phyloP scores from a whole-genome alignment of 805 yeast genomes.

The Alloascoidea hylecoeti region DNA sequence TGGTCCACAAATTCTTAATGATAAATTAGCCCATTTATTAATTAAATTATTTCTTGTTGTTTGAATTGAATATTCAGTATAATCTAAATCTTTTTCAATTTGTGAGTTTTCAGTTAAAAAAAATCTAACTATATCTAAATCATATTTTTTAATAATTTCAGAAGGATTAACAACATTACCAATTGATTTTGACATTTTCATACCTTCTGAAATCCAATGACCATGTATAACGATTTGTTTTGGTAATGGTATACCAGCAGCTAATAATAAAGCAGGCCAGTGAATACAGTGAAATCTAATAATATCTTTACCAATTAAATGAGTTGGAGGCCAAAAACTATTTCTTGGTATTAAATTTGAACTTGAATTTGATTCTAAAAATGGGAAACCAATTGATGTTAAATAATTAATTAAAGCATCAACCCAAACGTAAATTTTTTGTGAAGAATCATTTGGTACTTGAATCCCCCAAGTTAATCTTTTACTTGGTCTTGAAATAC shows the following conservation, averaged over 20 bases:
- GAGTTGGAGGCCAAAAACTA: constrained; percentile 45
- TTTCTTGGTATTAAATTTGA: constrained; percentile 9
- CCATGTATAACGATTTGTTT: constrained; percentile 74
- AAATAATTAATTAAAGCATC: constrained; percentile 85
- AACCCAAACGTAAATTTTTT: constrained; percentile 89
- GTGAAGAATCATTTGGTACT: constrained; percentile 70
- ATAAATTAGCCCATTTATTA: constrained; percentile 73
- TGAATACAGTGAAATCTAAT: constrained; percentile 77
- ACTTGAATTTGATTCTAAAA: constrained; percentile 10
- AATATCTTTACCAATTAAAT: constrained; percentile 87
- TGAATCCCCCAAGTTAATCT: constrained; percentile 82
- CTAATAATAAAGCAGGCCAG: constrained; percentile 89
- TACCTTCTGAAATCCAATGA: constrained; percentile 85
- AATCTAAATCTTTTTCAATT: constrained; percentile 68
- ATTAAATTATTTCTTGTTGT: constrained; percentile 43
- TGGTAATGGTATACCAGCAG: constrained; percentile 64
- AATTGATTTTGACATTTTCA: constrained; percentile 84
- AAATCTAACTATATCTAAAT: constrained; percentile 47
- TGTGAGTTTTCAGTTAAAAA: constrained; percentile 66
- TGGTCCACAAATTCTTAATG: constrained; percentile 58
- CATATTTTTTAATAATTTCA: constrained; percentile 45
- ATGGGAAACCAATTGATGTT: constrained; percentile 55
- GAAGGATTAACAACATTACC: constrained; percentile 94
- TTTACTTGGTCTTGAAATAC: constrained; percentile 74
- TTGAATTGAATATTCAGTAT: constrained; percentile 40